These are phyloP conservation scores for Malbranchea cinnamomea DNA, from an alignment of 2,329 filamentous ascomycete genomes.

Conservation along the genomic window DNA sequence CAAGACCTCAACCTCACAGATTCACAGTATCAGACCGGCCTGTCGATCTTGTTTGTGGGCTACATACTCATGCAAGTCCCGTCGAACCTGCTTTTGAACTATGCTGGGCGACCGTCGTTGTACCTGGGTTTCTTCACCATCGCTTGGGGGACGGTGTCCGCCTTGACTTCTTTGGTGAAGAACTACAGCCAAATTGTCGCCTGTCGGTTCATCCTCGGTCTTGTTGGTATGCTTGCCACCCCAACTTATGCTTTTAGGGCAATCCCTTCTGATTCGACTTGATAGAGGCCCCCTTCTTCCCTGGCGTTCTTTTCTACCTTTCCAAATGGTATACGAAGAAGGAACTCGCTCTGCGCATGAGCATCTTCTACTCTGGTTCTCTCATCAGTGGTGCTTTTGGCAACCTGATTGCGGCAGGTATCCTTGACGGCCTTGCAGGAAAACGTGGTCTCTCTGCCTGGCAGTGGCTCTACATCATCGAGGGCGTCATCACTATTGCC, in stretches of 20 bases:
- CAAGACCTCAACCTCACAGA: constrained; percentile 21
- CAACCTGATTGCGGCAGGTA: constrained; percentile 39
- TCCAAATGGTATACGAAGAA: constrained; percentile 40
- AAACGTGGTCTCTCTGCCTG: constrained; percentile 22
- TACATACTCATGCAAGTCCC: constrained; percentile 34
- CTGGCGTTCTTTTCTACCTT: constrained; percentile 35
- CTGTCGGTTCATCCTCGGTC: constrained; percentile 31
- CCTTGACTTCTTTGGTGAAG: constrained; percentile 29
- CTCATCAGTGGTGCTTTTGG: constrained; percentile 38
- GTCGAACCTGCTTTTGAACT: constrained; percentile 30
- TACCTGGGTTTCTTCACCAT: constrained; percentile 32
- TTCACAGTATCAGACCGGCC: constrained; percentile 26
- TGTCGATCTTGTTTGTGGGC: constrained; percentile 30
- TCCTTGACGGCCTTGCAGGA: constrained; percentile 27
- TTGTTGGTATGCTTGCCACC: constrained; percentile 17
- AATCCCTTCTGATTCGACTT: constrained; percentile 1
- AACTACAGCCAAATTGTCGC: constrained; percentile 29
- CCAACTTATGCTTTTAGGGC: constrained; percentile 3
- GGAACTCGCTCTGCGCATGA: constrained; percentile 36
- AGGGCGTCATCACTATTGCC: constrained; percentile 21
- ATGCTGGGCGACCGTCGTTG: constrained; percentile 28
- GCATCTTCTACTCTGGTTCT: constrained; percentile 38
- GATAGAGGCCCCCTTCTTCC: constrained; percentile 32
- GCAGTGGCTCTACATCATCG: constrained; percentile 28
- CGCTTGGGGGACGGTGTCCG: constrained; percentile 33